These are phyloP conservation scores for Neopestalotiopsis sp. DNA, from an alignment of 2,329 filamentous ascomycete species.

Conservation along the genomic window DNA sequence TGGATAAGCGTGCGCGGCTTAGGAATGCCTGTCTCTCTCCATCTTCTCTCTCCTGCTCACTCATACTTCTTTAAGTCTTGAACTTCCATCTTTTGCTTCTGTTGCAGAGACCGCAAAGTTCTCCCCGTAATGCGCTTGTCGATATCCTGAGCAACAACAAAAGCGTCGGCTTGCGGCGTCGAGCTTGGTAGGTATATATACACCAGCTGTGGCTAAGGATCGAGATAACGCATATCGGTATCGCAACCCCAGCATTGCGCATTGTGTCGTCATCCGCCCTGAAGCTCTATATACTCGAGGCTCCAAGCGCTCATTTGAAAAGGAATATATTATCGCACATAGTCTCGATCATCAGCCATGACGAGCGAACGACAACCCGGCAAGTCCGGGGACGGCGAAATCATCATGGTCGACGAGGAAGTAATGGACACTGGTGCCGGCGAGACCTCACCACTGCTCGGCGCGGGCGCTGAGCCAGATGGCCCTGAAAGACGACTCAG, in stretches of 20 bases:
- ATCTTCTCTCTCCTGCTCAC: background rate
- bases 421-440: conserved; percentile 13
- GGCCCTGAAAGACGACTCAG: conserved; percentile 22
- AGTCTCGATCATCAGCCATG: conserved; percentile 22
- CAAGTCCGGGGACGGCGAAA: conserved; percentile 23
- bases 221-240: conserved; percentile 6
- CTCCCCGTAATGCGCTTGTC: background rate
- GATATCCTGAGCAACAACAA: background rate
- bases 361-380: conserved; percentile 28
- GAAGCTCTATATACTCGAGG: background rate
- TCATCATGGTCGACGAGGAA: conserved; percentile 32
- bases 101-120: background rate
- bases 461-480: conserved; percentile 30
- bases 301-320: background rate
- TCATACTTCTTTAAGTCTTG: background rate
- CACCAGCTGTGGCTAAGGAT: background rate
- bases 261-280: background rate
- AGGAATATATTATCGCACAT: background rate
- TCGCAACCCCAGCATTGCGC: background rate
- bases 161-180: background rate
- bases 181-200: background rate
- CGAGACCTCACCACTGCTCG: conserved; percentile 47
- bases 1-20: background rate
- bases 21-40: background rate
- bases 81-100: background rate